Base-by-base conservation (phyloP, 441 rosid genomes). In the Brassica balearica region DNA sequence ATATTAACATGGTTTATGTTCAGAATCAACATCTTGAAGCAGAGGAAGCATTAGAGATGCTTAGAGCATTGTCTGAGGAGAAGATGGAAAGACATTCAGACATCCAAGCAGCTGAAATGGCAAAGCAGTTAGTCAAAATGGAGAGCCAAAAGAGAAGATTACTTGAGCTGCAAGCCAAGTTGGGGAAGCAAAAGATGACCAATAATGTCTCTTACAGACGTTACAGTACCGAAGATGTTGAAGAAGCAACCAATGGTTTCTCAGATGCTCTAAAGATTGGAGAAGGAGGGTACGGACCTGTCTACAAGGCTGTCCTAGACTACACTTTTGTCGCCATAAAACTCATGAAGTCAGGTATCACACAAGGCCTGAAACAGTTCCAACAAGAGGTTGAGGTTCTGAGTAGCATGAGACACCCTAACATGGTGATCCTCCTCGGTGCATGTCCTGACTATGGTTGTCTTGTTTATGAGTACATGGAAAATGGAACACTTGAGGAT, bases 351-450 rank as follows among this genome's bases (percentile, higher is more conserved):
- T 55, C 60, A 55, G 60, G 60, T 8, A 55, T 55, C 23, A 55
- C 60, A 55, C 60, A 55, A 10, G 60, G 60, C 20, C 62, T 58
- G 12, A 58, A 58, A 58, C 62, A 58, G 27, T 58, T 58, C 27
- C 62, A 58, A 19, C 62, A 58, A 58, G 62, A 58, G 25, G 62
- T 95, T 82, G 94, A 89, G 71, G 91, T 91, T 76, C 79, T 95
- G 60, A 86, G 94, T 80, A 59, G 83, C 84, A 86, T 90, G 83
- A 84, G 93, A 70, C 97, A 95, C 77, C 95, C 97, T 19, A 79
- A 91, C 76, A 82, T 95, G 91, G 96, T 95, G 75, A 78, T 89
- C 65, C 89, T 95, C 53, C 85, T 95, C 0, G 98, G 97, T 23
- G 92, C 94, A 65, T 95, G 98, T 83, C 93, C 97, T 0, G 92